Conservation (phyloP, 768 basidiomycete genomes). For the Scleroderma bovista region DNA sequence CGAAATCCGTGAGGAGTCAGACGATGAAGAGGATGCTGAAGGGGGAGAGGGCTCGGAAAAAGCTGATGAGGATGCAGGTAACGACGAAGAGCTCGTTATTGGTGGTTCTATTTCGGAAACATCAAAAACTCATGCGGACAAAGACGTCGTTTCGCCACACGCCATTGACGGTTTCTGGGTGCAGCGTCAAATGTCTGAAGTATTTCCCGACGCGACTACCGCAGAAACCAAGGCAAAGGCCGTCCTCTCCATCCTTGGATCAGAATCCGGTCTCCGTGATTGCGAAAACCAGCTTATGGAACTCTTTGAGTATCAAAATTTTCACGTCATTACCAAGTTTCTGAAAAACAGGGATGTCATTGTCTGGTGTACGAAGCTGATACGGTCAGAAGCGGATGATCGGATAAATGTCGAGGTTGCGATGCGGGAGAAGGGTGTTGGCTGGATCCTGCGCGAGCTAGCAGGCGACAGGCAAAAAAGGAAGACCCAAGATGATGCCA, state of each 20-base stretch:
- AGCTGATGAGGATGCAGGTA: constrained; percentile 42
- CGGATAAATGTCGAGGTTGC: constrained; percentile 92
- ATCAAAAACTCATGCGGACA: constrained; percentile 53
- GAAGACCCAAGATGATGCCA: constrained; percentile 47
- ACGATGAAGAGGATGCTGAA: constrained; percentile 66
- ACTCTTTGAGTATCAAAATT: constrained; percentile 88
- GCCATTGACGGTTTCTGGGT: constrained; percentile 98
- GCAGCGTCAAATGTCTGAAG: constrained; percentile 85
- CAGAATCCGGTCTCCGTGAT: constrained; percentile 84
- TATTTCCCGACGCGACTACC: constrained; percentile 92
- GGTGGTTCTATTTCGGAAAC: constrained; percentile 56
- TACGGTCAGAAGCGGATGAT: constrained; percentile 83
- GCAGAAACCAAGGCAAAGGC: constrained; percentile 86
- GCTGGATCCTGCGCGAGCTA: constrained; percentile 90
- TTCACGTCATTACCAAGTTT: constrained; percentile 84
- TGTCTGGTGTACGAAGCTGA: constrained; percentile 97
- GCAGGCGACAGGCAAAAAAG: constrained; percentile 73
- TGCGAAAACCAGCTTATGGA: constrained; percentile 97
- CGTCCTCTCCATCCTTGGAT: constrained; percentile 80
- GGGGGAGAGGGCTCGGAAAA: constrained; percentile 39
- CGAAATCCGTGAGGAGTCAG: constrained; percentile 79
- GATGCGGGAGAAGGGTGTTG: constrained; percentile 95
- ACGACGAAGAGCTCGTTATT: constrained; percentile 72
- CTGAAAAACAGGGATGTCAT: constrained; percentile 94
- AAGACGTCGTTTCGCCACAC: constrained; percentile 82